Conservation (phyloP, 352 stramenopile species). For the Phytophthora fragariae region DNA sequence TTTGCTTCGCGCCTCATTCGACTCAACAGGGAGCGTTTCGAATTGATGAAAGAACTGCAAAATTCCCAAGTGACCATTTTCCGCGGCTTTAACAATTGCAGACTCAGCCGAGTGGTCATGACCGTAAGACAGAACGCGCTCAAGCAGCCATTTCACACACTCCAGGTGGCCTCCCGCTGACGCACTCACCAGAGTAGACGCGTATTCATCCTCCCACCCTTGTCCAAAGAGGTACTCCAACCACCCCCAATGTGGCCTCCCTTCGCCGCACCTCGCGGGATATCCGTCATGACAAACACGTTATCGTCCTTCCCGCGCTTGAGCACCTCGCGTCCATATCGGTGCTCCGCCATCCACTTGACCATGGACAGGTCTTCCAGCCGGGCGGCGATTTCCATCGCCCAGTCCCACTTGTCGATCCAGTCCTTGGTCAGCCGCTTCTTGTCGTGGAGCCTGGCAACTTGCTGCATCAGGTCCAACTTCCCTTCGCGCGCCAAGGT, state of each 20-base stretch:
- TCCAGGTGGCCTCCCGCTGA: too few relatives aligned
- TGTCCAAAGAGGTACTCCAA: neutral
- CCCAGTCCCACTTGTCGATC: neutral
- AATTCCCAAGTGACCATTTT: neutral
- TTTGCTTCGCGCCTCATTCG: neutral
- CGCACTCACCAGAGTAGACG: neutral
- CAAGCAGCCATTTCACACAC: too few relatives aligned
- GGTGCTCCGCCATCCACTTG: neutral
- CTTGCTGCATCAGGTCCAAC: neutral
- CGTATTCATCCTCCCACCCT: neutral
- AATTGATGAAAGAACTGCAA: neutral
- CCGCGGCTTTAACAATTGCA: neutral
- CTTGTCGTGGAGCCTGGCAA: neutral
- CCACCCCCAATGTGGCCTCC: neutral
- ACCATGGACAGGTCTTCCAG: neutral
- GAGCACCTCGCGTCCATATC: neutral
- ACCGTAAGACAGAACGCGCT: too few relatives aligned
- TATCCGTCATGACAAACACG: neutral
- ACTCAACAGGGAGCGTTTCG: neutral
- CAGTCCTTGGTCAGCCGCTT: neutral
- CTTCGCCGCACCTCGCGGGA: neutral
- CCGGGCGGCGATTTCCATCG: neutral
- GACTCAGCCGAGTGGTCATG: neutral
- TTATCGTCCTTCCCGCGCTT: neutral
- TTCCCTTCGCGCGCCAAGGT: neutral